These are phyloP conservation scores for Cryptosporidium sp. DNA, from an alignment of 169 alveolate species.

Conservation along the genomic window DNA sequence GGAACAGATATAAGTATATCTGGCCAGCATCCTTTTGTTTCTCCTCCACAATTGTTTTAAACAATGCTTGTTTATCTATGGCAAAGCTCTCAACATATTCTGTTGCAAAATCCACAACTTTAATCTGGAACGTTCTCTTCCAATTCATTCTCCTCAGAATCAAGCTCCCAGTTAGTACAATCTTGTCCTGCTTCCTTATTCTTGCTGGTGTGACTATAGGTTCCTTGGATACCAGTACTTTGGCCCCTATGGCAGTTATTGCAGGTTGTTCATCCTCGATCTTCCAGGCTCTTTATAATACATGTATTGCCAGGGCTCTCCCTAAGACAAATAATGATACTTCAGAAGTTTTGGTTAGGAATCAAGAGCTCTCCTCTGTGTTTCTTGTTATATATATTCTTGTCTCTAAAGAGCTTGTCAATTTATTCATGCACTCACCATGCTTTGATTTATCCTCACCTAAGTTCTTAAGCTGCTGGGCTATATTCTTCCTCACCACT, in stretches of 20 bases:
- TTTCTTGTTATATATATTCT: constrained; percentile 30
- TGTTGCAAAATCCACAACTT: constrained; percentile 69
- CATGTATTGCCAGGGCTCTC: constrained; percentile 64
- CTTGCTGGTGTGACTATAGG: constrained; percentile 65
- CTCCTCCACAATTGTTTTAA: constrained; percentile 47
- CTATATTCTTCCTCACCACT: constrained; percentile 36
- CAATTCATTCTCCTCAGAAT: constrained; percentile 48
- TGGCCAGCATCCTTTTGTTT: constrained; percentile 70
- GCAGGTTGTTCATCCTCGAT: constrained; percentile 70
- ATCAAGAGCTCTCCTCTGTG: constrained; percentile 57
- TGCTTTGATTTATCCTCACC: constrained; percentile 50
- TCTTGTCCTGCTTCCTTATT: constrained; percentile 47
- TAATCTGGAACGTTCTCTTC: constrained; percentile 68
- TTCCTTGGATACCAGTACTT: constrained; percentile 54
- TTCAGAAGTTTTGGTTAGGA: constrained; percentile 66
- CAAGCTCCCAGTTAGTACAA: constrained; percentile 43
- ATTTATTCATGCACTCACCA: constrained; percentile 50
- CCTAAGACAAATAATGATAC: constrained; percentile 68
- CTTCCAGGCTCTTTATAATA: constrained; percentile 65
- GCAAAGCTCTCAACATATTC: constrained; percentile 72
- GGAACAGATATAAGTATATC: constrained; percentile 41
- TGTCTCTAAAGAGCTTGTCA: constrained; percentile 47
- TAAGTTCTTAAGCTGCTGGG: constrained; percentile 54
- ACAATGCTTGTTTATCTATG: constrained; percentile 54
- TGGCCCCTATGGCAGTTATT: constrained; percentile 61